Base-by-base conservation (phyloP, 2,329 filamentous ascomycete genomes). In the Fusarium papillatum region DNA sequence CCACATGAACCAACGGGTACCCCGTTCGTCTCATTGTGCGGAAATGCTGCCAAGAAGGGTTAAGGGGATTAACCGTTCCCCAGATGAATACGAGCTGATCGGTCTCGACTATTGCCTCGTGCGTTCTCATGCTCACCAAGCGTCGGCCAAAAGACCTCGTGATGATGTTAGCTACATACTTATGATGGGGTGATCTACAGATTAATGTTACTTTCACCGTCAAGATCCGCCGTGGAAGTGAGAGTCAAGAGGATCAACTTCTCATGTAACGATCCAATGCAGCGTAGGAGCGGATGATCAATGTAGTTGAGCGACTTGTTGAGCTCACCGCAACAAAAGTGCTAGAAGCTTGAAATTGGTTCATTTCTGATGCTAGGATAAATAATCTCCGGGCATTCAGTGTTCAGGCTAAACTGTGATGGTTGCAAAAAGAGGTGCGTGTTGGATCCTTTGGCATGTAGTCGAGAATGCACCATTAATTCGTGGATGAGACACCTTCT, bases 61-160 rank as follows among this genome's bases (percentile, higher is more conserved):
- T 16, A 62, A n/a, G 19, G 17, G 36, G 38, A 62, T 62, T 41
- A 24, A n/a, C 59, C 17, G 24, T 29, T 62, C 39, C 24, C 39
- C 26, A 62, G 59, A 43, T 34, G 29, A 62, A 62, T 62, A 62
- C 59, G 59, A 62, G 59, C 17, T 62, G 36, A 62, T 62, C 19
- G 24, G 36, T 43, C 26, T 39, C 17, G 26, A 62, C 38, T 29
- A 62, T 62, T 62, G 59, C 38, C 39, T 43, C 7, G 29, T 57
- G 38, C 39, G 38, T 62, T 41, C 36, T 22, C 7, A 31, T 11
- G 26, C 16, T 62, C 59, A 29, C 31, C 17, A 31, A 36, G 53
- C 19, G 59, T 31, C 38, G 38, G 17, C 14, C 36, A 43, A 62
- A 62, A 57, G 19, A n/a, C 29, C 53, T 57, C n/a, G 29, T 57